Percentiles rank a stretch among this genome's conserved stretches.
Evolutionary conservation across 441 rosid species (phyloP).

Genomic region (Populus hybrid): DNA sequence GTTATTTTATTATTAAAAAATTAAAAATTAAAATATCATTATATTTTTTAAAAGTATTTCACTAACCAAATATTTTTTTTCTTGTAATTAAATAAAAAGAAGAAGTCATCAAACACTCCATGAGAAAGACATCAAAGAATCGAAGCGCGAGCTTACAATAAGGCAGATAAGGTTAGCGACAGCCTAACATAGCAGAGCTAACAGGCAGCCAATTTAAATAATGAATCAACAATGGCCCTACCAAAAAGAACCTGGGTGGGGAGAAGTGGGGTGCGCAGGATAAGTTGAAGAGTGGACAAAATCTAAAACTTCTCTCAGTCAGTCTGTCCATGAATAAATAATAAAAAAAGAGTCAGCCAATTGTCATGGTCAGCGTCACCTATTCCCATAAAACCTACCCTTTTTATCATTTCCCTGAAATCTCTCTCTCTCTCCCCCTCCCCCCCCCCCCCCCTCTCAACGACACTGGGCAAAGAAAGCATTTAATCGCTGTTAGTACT

Average conservation of each 20-base stretch:
- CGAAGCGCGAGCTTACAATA: not conserved
- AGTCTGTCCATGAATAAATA: not conserved
- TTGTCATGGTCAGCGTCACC: constrained; percentile 57
- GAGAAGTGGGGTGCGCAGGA: constrained; percentile 35
- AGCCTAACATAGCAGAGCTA: not conserved
- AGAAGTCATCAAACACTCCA: too few species aligned
- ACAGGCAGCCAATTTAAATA: not conserved
- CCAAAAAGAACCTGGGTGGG: constrained; percentile 11
- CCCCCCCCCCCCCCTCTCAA: not conserved
- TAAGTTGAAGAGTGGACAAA: constrained; percentile 21
- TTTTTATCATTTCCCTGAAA: not conserved
- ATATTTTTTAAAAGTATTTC: too few species aligned
- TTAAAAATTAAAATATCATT: too few species aligned
- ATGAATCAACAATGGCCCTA: not conserved
- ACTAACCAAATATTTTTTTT: too few species aligned
- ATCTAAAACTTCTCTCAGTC: not conserved
- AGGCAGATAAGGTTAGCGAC: not conserved
- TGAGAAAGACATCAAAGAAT: not conserved
- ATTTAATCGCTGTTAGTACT: not conserved
- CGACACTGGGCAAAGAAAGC: not conserved
- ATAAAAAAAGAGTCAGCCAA: constrained; percentile 25
- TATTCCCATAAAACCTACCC: constrained; percentile 31
- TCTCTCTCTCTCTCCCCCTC: not conserved
- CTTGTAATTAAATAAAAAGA: too few species aligned
- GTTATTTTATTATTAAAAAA: too few species aligned